Evolutionary conservation across 768 basidiomycete species (phyloP).

Genomic region (Amanita phalloides): DNA sequence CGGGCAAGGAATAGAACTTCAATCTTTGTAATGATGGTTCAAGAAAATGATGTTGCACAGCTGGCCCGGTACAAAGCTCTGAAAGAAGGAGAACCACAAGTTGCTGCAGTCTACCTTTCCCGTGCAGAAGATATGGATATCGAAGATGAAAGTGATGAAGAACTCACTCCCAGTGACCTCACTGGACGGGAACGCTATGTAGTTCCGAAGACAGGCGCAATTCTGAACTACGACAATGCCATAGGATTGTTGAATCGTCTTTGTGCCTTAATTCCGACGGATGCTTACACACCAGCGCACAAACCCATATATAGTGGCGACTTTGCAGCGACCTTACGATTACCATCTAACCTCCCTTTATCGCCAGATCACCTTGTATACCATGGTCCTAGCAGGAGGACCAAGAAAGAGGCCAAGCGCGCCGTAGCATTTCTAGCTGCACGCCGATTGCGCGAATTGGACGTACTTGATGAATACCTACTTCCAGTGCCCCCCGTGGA

Average conservation of each 20-base stretch:
- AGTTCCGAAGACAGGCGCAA: slow-evolving; percentile 62
- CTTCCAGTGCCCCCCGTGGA: slow-evolving; percentile 44
- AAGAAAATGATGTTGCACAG: slow-evolving; percentile 44
- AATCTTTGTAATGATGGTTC: slow-evolving; percentile 75
- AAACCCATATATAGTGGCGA: slow-evolving; percentile 53
- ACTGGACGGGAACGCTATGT: slow-evolving; percentile 63
- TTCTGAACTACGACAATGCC: slow-evolving; percentile 70
- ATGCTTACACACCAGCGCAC: slow-evolving; percentile 52
- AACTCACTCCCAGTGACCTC: slow-evolving; percentile 41
- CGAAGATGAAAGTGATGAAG: slow-evolving; percentile 28
- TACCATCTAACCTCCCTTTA: slow-evolving; percentile 62
- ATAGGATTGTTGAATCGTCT: slow-evolving; percentile 62
- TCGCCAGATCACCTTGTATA: slow-evolving; percentile 41
- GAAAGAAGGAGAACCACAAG: slow-evolving; percentile 48
- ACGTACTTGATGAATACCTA: slow-evolving; percentile 76
- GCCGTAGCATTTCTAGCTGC: slow-evolving; percentile 77
- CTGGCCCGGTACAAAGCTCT: slow-evolving; percentile 49
- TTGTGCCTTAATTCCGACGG: slow-evolving; percentile 69
- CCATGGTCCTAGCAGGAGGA: slow-evolving; percentile 44
- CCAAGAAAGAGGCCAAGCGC: slow-evolving; percentile 77
- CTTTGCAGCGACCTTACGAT: slow-evolving; percentile 43
- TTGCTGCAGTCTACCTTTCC: slow-evolving; percentile 51
- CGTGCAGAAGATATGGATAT: slow-evolving; percentile 37
- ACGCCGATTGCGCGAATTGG: slow-evolving; percentile 51
- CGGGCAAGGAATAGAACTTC: slow-evolving; percentile 70